Evolutionary conservation across 805 yeast species (phyloP).

Genomic region (Yamadazyma paraphyllophila): DNA sequence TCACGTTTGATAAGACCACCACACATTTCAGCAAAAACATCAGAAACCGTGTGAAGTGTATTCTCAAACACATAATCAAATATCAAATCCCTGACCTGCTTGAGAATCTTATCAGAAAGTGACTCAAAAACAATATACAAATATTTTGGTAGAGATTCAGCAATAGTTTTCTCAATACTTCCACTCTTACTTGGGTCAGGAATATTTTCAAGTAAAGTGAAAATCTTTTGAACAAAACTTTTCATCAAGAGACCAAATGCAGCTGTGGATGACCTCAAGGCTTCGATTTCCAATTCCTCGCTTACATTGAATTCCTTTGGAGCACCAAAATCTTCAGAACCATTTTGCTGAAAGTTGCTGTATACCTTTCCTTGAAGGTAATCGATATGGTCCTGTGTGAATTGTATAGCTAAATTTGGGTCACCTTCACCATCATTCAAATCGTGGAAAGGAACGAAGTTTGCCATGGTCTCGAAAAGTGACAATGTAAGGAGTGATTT

Average conservation of each 20-base stretch:
- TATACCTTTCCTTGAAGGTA: slow-evolving; percentile 47
- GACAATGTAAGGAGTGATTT: slow-evolving; percentile 69
- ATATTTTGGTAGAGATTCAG: slow-evolving; percentile 35
- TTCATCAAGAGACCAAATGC: slow-evolving; percentile 62
- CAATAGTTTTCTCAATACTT: slow-evolving; percentile 50
- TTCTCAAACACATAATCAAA: slow-evolving; percentile 60
- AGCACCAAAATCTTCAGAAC: background rate
- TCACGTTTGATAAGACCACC: slow-evolving; percentile 70
- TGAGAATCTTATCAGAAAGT: slow-evolving; percentile 54
- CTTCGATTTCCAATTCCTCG: slow-evolving; percentile 45
- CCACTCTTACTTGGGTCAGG: slow-evolving; percentile 56
- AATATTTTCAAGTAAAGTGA: slow-evolving; percentile 63
- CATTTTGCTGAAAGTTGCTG: slow-evolving; percentile 14
- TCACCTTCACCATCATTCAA: slow-evolving; percentile 46
- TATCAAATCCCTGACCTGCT: slow-evolving; percentile 43
- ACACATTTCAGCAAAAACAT: slow-evolving; percentile 67
- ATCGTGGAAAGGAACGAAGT: slow-evolving; percentile 71
- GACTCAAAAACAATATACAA: slow-evolving; percentile 50
- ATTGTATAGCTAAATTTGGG: slow-evolving; percentile 43
- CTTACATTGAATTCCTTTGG: slow-evolving; percentile 36
- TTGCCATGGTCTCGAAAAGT: slow-evolving; percentile 65
- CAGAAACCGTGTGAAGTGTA: slow-evolving; percentile 58
- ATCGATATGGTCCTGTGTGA: slow-evolving; percentile 63
- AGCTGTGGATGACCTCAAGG: slow-evolving; percentile 71
- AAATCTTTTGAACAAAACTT: slow-evolving; percentile 55